phyloP scores from a whole-genome alignment of 2,329 filamentous ascomycete species.

The Emmonsia crescens region DNA sequence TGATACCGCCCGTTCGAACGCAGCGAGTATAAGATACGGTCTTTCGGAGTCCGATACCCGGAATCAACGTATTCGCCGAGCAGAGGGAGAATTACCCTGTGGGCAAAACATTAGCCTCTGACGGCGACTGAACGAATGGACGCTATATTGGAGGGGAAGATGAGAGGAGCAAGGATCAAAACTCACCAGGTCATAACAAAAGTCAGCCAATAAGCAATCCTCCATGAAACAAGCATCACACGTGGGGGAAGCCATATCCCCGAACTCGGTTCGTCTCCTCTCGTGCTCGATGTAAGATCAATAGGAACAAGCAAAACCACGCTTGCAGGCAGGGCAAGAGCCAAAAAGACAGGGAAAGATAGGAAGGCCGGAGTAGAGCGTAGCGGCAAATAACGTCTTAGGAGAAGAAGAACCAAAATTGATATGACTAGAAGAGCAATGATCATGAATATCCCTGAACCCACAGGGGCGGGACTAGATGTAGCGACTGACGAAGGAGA shows the following conservation, averaged over 20 bases:
- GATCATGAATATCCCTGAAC: conserved; percentile 68
- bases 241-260: conserved; percentile 80
- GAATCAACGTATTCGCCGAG: conserved; percentile 92
- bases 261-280: conserved; percentile 58
- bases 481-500: conserved; percentile 12
- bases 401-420: conserved; percentile 65
- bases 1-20: conserved; percentile 84
- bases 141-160: neutral
- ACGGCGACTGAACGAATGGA: conserved; percentile 3
- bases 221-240: conserved; percentile 77
- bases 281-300: conserved; percentile 79
- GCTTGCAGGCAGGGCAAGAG: conserved; percentile 83
- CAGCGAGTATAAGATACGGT: conserved; percentile 72
- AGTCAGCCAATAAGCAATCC: conserved; percentile 94
- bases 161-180: neutral
- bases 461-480: conserved; percentile 45
- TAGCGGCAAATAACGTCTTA: conserved; percentile 82
- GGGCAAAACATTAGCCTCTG: conserved; percentile 4
- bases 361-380: conserved; percentile 85
- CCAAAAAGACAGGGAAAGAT: conserved; percentile 84
- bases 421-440: conserved; percentile 64
- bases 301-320: conserved; percentile 90
- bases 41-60: conserved; percentile 77
- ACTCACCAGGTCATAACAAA: conserved; percentile 84
- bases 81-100: conserved; percentile 77